Base-by-base conservation (phyloP, 2,329 filamentous ascomycete species). In the Daldinia eschscholtzii region DNA sequence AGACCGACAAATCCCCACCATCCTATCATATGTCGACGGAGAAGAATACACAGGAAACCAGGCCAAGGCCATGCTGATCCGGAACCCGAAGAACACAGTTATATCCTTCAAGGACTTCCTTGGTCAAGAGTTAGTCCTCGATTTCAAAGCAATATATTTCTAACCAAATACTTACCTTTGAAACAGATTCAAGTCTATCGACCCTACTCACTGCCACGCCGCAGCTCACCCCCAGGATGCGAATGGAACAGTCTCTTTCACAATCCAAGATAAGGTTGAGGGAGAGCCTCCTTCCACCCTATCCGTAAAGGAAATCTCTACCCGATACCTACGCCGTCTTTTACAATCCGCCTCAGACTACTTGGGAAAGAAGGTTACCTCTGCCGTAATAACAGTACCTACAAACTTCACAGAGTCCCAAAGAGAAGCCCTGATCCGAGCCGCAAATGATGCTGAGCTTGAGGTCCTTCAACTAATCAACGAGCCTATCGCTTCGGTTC, bases 21-120 rank as follows among this genome's bases (percentile, higher is more conserved):
- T 97, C 75, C 86, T 99, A 76, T 98, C 96, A 41, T 99, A 99
- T 81, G 91, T 97, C 78, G 91, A 94, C 62, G 96, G 94, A 73
- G 96, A 99, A 79, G 95, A 99, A 84, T 98, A 97, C 83, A 94
- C 97, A 79, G 96, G 96, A 77, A 91, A 92, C 73, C 95, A 99
- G 83, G 96, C 95, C 77, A 99, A 98, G 88, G 86, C 88, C 72
- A 95, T 98, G 84, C 89, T 98, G 66, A 88, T 98, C 74, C 92
- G 96, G 79, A 98, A 99, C 83, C 87, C 93, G 72, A 88, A 89
- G 80, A 98, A 98, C 87, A 98, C 96, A 23, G 88, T 98, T 78
- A 93, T 93, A 79, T 97, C 93, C 85, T 99, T 98, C 87, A 91
- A 94, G 82, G 96, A 99, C 79, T 98, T 94, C 82, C 83, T 99